Base-by-base conservation (phyloP, 1,139 yeast species). In the Suhomyces coccinellae region DNA sequence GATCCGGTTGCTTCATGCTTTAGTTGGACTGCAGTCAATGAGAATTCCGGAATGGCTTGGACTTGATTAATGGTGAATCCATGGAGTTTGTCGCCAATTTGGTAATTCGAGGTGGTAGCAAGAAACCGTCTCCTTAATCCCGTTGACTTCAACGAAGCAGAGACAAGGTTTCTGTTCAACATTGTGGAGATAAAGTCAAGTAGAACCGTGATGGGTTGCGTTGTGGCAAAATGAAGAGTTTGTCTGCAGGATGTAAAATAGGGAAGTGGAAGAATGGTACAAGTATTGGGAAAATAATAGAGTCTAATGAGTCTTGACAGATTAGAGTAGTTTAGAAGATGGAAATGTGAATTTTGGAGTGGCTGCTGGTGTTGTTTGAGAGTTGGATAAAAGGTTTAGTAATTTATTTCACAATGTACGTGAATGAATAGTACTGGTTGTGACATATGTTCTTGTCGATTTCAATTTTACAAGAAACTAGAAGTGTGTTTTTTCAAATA, bases 21-120 rank as follows among this genome's bases (percentile, higher is more conserved):
- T 44, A 91, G 66, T 41, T 81, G 83, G 5, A 88, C 85, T 4
- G 97, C 98, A 3, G 84, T 81, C 47, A 91, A 63, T 17, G 90
- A 83, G 52, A 89, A 80, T 62, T 90, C 96, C 3, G 97, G 96
- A 7, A 93, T 80, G 9, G 83, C 78, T 40, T 81, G 69, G 4
- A 84, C 84, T 45, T 85, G 73, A 47, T 76, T 71, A 38, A 90
- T 76, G 46, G 71, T 74, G 57, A 79, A 89, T 0, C 95, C 96
- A 55, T 82, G 80, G 16, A 82, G 55, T 27, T 71, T 71, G 28
- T 74, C 72, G 1, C 95, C 95, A 4, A 84, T 62, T 0, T 87
- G 84, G 54, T 85, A 86, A 55, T 77, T 78, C 9, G 45, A 28
- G 13, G 41, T 15, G 8, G 47, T 41, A n/a, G 47, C 44, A 29